phyloP scores from a whole-genome alignment of 208 protist species.

The Jaenimonas drosophilae region DNA sequence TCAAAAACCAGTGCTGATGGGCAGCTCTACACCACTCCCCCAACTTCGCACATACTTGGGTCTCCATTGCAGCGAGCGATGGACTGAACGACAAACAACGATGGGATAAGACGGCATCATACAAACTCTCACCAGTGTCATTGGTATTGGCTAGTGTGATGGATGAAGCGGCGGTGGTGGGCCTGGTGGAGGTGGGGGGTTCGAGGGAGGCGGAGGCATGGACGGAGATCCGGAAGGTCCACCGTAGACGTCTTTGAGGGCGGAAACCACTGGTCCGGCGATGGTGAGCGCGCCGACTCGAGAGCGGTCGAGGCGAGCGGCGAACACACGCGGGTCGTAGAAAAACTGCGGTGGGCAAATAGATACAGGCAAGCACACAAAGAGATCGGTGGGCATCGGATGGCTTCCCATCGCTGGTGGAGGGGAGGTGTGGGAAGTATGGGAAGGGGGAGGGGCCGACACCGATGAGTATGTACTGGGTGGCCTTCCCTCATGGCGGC shows the following conservation, averaged over 20 bases:
- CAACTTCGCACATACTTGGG: no score
- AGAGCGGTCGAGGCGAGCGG: slow-evolving; percentile 9
- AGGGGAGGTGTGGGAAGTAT: not conserved
- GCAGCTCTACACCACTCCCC: no score
- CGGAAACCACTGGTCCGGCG: slow-evolving; percentile 1
- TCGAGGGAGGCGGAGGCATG: not conserved
- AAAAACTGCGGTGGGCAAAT: slow-evolving; percentile 17
- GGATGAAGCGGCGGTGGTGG: not conserved
- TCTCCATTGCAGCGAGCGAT: no score
- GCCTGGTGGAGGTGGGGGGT: not conserved
- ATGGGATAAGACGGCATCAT: no score
- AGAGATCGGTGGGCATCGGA: slow-evolving; percentile 6
- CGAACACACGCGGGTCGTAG: slow-evolving; percentile 15
- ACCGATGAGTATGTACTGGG: not conserved
- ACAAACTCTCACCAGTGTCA: no score
- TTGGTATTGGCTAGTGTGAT: no score
- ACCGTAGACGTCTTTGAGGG: not conserved
- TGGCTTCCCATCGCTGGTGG: not conserved
- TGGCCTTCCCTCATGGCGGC: not conserved
- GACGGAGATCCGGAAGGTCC: not conserved
- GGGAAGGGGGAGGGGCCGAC: not conserved
- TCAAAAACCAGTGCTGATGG: no score
- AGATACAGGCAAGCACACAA: slow-evolving; percentile 17
- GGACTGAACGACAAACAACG: no score
- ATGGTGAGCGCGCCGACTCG: slow-evolving; percentile 15